Evolutionary conservation across 1,284 basidiomycete genomes (phyloP), one percentile per base, ranked within the genome.

Genomic region (Tetrapyrgos nigripes): DNA sequence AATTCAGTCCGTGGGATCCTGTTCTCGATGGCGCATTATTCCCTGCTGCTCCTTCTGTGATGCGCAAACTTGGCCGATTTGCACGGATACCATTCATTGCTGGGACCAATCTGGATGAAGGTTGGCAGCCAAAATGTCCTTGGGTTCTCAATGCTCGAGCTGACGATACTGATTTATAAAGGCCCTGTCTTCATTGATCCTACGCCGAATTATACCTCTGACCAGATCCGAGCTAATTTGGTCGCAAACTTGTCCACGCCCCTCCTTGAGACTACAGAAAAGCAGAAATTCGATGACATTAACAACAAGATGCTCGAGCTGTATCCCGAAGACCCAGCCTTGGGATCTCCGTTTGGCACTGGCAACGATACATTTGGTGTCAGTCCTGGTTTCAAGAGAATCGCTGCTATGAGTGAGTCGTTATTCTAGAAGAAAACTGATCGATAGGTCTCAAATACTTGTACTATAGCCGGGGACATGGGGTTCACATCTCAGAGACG

Each of bases 401-500:
- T 65, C n/a, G 68, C 81, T 23, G 76, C 82, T 4, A 65, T 84
- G 19, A 37, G 79, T 80, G 44, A 24, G 64, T 57, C 19, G 35
- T 46, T 45, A 23, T 23, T 33, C 19, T 9, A 17, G 37, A 11
- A 5, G 4, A n/a, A n/a, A 17, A 40, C 13, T 3, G 28, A 14
- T 49, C 27, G 17, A 40, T 17, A 13, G 28, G 13, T 49, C 27
- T 17, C 10, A 8, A 19, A 8, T 8, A 44, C n/a, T 44, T 3
- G 10, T 14, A 37, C 11, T 6, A 14, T 48, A 81, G 76, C 62
- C 45, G 77, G 76, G 3, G 81, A 83, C 59, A 4, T 79, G 3
- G 56, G 51, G 21, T 83, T 82, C 67, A 72, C 74, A 21, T 73
- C 77, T 4, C 75, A 72, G 33, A 73, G 76, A 9, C 71, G 80